phyloP scores from a whole-genome alignment of 164 flowering plant species.

The Annona cherimola region DNA sequence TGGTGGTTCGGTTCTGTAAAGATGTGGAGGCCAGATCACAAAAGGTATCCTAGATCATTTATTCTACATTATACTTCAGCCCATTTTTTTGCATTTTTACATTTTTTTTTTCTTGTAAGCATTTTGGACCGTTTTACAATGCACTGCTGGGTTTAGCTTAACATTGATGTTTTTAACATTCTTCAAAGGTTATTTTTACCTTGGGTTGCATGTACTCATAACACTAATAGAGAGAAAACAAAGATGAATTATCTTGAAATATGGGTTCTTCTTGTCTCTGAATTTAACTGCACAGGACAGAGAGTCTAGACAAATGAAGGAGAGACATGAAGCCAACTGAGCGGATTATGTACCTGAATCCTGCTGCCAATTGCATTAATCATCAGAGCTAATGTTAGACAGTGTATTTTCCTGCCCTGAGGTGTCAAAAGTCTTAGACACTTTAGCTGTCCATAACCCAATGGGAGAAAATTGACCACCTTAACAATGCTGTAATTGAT shows the following conservation, averaged over 20 bases:
- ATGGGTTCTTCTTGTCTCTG: background rate
- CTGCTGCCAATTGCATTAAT: too few species aligned
- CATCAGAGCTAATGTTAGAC: too few species aligned
- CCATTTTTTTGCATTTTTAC: background rate
- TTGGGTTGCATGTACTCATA: background rate
- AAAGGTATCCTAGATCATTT: slow-evolving; percentile 32
- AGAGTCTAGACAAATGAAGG: background rate
- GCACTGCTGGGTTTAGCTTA: background rate
- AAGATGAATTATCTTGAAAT: background rate
- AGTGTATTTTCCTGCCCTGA: too few species aligned
- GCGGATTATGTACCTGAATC: too few species aligned
- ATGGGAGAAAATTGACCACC: background rate
- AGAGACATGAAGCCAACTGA: background rate
- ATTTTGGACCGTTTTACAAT: background rate
- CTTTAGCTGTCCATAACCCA: background rate
- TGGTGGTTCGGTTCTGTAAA: slow-evolving; percentile 83
- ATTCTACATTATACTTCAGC: background rate
- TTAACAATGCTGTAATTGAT: background rate
- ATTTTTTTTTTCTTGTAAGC: background rate
- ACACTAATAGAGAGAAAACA: background rate
- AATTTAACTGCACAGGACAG: background rate
- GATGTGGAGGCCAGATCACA: slow-evolving; percentile 87
- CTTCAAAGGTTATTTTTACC: background rate
- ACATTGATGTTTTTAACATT: background rate
- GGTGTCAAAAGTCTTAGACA: too few species aligned